Evolutionary conservation across 2,329 filamentous ascomycete species (phyloP).

Genomic region (Camptophora hylomeconis): DNA sequence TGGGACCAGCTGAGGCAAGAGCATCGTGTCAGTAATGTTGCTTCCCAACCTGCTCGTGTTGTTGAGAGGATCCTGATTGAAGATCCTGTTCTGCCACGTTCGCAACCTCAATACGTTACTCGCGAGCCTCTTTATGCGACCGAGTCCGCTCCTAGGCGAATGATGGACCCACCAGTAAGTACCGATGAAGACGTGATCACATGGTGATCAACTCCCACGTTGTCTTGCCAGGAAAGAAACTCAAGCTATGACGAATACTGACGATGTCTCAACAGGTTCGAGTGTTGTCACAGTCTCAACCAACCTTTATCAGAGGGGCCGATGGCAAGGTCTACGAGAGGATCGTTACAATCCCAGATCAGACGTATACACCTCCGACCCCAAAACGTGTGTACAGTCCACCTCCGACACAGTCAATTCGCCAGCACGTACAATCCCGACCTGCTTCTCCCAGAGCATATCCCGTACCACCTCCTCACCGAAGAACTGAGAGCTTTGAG

Average conservation of each 20-base stretch:
- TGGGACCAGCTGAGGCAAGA: slow-evolving; percentile 31
- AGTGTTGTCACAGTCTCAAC: slow-evolving; percentile 7
- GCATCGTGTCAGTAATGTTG: slow-evolving; percentile 10
- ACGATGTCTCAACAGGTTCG: slow-evolving; percentile 7
- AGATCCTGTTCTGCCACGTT: background rate
- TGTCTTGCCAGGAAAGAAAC: slow-evolving; percentile 3
- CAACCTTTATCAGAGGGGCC: slow-evolving; percentile 9
- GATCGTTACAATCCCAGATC: slow-evolving; percentile 6
- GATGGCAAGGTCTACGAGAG: slow-evolving; percentile 14
- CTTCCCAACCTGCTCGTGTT: slow-evolving; percentile 5
- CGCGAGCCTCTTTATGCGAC: slow-evolving; percentile 1
- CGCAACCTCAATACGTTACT: slow-evolving; percentile 1
- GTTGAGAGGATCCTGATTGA: slow-evolving; percentile 8
- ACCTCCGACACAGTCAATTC: too few relatives aligned
- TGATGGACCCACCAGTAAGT: too few relatives aligned
- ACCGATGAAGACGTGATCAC: too few relatives aligned
- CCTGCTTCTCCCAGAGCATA: slow-evolving; percentile 11
- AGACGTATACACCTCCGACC: slow-evolving; percentile 1
- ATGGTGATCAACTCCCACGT: too few relatives aligned
- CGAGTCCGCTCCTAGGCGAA: too few relatives aligned
- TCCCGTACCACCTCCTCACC: slow-evolving; percentile 1
- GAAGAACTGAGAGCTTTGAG: slow-evolving; percentile 7
- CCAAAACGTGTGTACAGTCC: slow-evolving; percentile 6
- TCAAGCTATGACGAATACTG: slow-evolving; percentile 3
- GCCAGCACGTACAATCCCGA: slow-evolving; percentile 7